Base-by-base conservation (phyloP, 352 stramenopile genomes). In the Globisporangium irregulare region DNA sequence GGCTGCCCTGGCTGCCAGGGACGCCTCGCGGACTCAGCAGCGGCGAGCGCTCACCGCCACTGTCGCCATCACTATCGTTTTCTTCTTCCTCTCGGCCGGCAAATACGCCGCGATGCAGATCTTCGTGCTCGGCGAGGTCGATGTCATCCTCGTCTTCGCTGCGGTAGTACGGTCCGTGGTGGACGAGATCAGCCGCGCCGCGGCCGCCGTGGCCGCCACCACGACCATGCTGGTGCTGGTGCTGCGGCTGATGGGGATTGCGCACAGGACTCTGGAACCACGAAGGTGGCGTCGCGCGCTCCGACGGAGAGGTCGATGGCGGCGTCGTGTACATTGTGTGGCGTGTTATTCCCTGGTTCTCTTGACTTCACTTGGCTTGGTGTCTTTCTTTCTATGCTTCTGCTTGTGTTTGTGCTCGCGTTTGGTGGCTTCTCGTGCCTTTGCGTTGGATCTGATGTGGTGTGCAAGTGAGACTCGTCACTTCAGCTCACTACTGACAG, bases 21-120 rank as follows among this genome's bases (percentile, higher is more conserved):
- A 29, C 60, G 57, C 36, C 36, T 48, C 70, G 62, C 7, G 66
- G 67, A 54, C 67, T 72, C 27, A 90, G 66, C 46, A 91, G 72
- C 50, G 81, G 81, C 59, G 82, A 73, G 24, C 80, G 73, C 57
- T 88, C 78, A 24, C 72, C 56, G 0, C 70, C 66, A 9, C 62
- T 46, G 38, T 70, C 61, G 36, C 66, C 58, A 51, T 57, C 36
- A 24, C 54, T 41, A 41, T 53, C 67, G 62, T 60, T 68, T 20
- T 56, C 61, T 62, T 73, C 77, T 34, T 73, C 70, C 24, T 76
- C 51, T 55, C 25, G 25, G 7, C 27, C 54, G 2, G 12, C 12
- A 25, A 60, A 60, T 4, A 60, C 54, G 27, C 54, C 54, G 18
- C n/a, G 27, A 34, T 60, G 54, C 29, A 60, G 54, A 18, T 60